Evolutionary conservation across 2,329 filamentous ascomycete species (phyloP).

Genomic region (Fusarium continuum): DNA sequence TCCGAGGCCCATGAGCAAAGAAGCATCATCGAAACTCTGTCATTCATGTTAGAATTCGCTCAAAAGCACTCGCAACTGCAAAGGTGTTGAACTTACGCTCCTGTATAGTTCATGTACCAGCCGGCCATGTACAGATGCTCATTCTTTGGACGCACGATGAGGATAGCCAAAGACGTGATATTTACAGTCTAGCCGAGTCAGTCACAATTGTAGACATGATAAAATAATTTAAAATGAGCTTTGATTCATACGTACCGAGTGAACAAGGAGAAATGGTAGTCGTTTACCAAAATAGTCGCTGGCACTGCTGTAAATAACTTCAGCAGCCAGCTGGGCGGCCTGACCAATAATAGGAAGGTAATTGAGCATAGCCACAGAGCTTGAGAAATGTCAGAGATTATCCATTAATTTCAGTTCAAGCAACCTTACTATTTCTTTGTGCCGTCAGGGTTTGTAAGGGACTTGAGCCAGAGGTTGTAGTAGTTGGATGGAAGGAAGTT

Average conservation of each 20-base stretch:
- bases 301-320: conserved; percentile 6
- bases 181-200: not conserved
- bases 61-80: not conserved
- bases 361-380: conserved; percentile 11
- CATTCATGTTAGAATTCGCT: not conserved
- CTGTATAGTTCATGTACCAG: conserved; percentile 17
- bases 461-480: not conserved
- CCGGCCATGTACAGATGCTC: conserved; percentile 11
- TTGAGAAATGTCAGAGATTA: not conserved
- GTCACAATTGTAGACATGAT: too few relatives aligned
- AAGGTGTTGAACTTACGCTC: too few relatives aligned
- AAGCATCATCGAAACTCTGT: conserved; percentile 9
- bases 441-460: not conserved
- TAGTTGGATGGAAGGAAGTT: not conserved
- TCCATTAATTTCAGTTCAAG: not conserved
- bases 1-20: conserved; percentile 15
- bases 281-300: conserved; percentile 12
- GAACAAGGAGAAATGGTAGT: conserved; percentile 5
- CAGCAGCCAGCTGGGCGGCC: conserved; percentile 3
- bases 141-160: conserved; percentile 8
- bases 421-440: not conserved
- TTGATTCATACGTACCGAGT: conserved; percentile 2
- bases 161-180: conserved; percentile 16
- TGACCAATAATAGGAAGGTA: conserved; percentile 16
- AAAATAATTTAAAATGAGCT: not conserved